Evolutionary conservation across 768 basidiomycete species (phyloP).

Genomic region (Hericium rajendrae): DNA sequence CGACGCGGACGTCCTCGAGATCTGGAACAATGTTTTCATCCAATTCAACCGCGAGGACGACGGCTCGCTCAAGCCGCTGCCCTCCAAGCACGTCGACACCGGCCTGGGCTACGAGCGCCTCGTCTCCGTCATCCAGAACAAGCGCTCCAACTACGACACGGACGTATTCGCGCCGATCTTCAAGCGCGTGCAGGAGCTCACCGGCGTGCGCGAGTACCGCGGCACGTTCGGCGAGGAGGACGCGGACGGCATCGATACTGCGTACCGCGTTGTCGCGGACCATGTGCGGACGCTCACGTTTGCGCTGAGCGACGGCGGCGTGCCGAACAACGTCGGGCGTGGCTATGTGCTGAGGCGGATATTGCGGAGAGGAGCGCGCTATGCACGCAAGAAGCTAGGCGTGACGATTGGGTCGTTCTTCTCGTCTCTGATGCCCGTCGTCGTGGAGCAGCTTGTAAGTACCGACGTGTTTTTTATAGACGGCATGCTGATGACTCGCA

Average conservation of each 20-base stretch:
- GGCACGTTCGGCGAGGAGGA: conserved; percentile 97
- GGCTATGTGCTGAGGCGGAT: conserved; percentile 97
- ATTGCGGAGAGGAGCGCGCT: conserved; percentile 87
- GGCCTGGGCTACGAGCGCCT: conserved; percentile 99
- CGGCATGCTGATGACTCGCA: conserved; percentile 20
- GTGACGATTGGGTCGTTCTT: conserved; percentile 93
- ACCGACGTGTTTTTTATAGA: background rate
- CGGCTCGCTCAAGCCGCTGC: conserved; percentile 68
- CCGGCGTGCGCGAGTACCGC: conserved; percentile 76
- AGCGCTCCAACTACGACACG: conserved; percentile 94
- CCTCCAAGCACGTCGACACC: conserved; percentile 94
- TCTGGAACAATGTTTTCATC: conserved; percentile 99
- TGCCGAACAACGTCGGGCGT: conserved; percentile 92
- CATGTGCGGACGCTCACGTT: conserved; percentile 94
- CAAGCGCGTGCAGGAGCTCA: conserved; percentile 74
- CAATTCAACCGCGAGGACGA: conserved; percentile 96
- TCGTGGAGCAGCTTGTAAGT: conserved; percentile 81
- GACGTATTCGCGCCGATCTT: conserved; percentile 93
- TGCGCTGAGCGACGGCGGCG: conserved; percentile 91
- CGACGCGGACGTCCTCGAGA: conserved; percentile 93
- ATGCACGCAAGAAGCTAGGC: conserved; percentile 89
- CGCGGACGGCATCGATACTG: conserved; percentile 89
- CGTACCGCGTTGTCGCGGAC: conserved; percentile 94
- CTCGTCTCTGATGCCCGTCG: conserved; percentile 81
- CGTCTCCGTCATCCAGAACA: conserved; percentile 88